A percentile compares a stretch with the other conserved stretches of the same genome.
Conservation (phyloP, 2,329 filamentous ascomycete genomes). For the Verticillium nubilum region DNA sequence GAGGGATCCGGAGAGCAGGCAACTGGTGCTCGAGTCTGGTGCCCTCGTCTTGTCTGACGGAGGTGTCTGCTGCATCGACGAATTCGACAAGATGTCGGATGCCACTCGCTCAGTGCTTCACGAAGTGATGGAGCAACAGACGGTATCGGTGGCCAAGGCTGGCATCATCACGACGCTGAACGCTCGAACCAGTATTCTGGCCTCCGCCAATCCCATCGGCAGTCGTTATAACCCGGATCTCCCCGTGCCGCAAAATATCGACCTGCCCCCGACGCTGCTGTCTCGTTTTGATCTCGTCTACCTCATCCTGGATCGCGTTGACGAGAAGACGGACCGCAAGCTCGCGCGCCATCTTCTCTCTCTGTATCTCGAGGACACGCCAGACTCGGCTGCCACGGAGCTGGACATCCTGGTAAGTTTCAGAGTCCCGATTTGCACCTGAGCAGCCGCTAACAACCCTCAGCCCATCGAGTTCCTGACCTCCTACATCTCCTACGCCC, state of each 20-base stretch:
- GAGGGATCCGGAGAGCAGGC: constrained; percentile 72
- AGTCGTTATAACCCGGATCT: constrained; percentile 96
- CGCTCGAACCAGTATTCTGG: constrained; percentile 89
- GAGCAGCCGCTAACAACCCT: constrained; percentile 16
- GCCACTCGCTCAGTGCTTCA: constrained; percentile 73
- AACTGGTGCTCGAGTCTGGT: constrained; percentile 75
- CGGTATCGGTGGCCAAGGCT: constrained; percentile 79
- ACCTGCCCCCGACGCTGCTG: constrained; percentile 88
- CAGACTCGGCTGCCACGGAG: constrained; percentile 69
- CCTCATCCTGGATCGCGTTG: constrained; percentile 87
- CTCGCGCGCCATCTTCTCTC: constrained; percentile 88
- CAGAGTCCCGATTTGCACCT: neutral
- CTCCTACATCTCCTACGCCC: constrained; percentile 94
- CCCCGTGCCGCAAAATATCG: constrained; percentile 96
- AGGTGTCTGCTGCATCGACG: constrained; percentile 79
- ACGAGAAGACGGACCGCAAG: constrained; percentile 83
- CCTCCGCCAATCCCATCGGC: constrained; percentile 95
- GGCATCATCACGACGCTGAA: constrained; percentile 97
- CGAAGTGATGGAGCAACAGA: constrained; percentile 87
- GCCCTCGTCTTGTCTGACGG: constrained; percentile 75
- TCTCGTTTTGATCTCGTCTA: constrained; percentile 97
- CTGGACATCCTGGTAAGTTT: constrained; percentile 74
- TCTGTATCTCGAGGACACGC: constrained; percentile 94
- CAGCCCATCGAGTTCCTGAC: constrained; percentile 93
- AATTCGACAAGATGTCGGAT: constrained; percentile 85